Evolutionary conservation across 208 protist species (phyloP).

Genomic region (Balamuthia mandrillaris): DNA sequence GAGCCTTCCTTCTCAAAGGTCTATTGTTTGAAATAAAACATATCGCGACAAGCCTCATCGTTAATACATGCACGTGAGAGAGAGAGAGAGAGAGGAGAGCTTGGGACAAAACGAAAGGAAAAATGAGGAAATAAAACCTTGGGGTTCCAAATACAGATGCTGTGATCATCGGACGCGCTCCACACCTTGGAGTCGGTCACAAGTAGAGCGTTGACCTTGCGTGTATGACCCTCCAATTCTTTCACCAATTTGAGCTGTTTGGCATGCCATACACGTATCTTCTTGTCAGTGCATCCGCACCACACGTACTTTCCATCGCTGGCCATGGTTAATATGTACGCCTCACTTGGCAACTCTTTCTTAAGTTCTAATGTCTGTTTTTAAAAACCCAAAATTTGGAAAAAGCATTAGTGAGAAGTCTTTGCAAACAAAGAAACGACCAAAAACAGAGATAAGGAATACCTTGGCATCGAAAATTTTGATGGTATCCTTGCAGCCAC

Average conservation of each 20-base stretch:
- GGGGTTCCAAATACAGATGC: neutral
- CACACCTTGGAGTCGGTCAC: neutral
- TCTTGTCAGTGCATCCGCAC: constrained; percentile 3
- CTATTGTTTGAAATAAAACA: no score
- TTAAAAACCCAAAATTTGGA: no score
- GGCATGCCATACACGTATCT: constrained; percentile 2
- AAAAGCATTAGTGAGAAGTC: neutral
- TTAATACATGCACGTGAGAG: no score
- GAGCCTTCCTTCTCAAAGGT: neutral
- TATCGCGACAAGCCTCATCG: no score
- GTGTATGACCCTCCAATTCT: neutral
- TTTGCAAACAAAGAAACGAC: constrained; percentile 20
- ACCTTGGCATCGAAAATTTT: no score
- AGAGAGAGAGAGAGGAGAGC: no score
- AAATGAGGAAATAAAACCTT: no score
- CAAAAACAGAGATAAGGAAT: no score
- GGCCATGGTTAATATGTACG: neutral
- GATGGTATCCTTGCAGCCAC: no score
- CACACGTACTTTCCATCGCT: neutral
- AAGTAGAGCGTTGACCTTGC: constrained; percentile 24
- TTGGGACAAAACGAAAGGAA: no score
- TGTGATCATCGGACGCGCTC: neutral
- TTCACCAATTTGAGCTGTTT: neutral
- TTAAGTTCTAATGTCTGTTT: no score
- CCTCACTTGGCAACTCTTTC: no score